Percentiles rank a stretch among this genome's conserved stretches.
Conservation (phyloP, 108 stramenopile genomes). For the Epithemia pelagica region DNA sequence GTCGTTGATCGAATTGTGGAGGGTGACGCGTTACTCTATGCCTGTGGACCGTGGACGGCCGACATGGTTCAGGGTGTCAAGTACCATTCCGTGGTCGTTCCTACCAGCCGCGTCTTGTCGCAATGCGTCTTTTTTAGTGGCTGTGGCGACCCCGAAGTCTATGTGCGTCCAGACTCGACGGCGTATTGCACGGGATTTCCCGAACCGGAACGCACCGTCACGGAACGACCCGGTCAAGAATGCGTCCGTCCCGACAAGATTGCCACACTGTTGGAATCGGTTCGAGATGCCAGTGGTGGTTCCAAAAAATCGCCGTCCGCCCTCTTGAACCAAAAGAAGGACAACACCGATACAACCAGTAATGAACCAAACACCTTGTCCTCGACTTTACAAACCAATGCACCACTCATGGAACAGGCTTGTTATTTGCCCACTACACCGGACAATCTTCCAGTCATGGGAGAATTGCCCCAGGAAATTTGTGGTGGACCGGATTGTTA, state of each 20-base stretch:
- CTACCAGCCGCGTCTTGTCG: conserved; percentile 24
- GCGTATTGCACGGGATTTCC: conserved; percentile 55
- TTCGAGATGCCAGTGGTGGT: conserved; percentile 19
- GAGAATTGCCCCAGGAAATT: conserved; percentile 22
- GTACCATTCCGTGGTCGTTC: conserved; percentile 43
- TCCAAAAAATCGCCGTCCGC: conserved; percentile 8
- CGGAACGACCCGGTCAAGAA: conserved; percentile 47
- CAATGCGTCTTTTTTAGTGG: conserved; percentile 56
- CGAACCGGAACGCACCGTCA: conserved; percentile 26
- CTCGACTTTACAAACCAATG: neutral
- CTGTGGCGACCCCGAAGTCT: conserved; percentile 52
- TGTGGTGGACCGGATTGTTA: conserved; percentile 39
- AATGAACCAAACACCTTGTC: neutral
- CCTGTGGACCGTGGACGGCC: conserved; percentile 54
- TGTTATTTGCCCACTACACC: conserved; percentile 49
- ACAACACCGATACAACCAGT: neutral
- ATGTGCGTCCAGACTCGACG: conserved; percentile 42
- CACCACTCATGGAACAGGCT: conserved; percentile 20
- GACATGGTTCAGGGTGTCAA: conserved; percentile 42
- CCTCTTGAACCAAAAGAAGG: neutral
- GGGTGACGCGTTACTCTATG: conserved; percentile 34
- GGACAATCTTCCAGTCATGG: conserved; percentile 83
- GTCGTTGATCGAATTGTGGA: conserved; percentile 31
- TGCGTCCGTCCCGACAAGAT: conserved; percentile 29
- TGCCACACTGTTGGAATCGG: conserved; percentile 17